Percentiles rank a stretch among this genome's conserved stretches.
Conservation (phyloP, 2,329 filamentous ascomycete species). For the Venturiaceae sp. region DNA sequence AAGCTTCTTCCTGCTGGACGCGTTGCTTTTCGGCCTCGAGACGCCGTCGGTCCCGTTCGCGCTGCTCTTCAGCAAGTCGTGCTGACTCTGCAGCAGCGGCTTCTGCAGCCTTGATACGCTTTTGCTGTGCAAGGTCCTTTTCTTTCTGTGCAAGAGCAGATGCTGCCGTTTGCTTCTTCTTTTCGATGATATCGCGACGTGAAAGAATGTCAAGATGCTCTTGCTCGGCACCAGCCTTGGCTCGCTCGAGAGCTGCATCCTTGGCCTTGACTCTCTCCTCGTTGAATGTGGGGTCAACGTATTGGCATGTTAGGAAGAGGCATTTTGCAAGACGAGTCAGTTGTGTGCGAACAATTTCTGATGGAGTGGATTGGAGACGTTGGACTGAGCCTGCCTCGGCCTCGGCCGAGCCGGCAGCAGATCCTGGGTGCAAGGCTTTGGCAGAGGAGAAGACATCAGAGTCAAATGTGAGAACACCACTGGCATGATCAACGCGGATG, state of each 20-base stretch:
- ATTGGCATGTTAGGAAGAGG: conserved; percentile 88
- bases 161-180: conserved; percentile 93
- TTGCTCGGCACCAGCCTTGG: conserved; percentile 79
- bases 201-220: conserved; percentile 80
- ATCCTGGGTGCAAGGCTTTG: conserved; percentile 81
- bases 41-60: conserved; percentile 78
- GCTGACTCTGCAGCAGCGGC: conserved; percentile 82
- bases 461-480: conserved; percentile 92
- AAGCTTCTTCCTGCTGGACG: conserved; percentile 52
- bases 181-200: conserved; percentile 84
- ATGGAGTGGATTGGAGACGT: conserved; percentile 92
- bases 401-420: conserved; percentile 78
- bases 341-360: conserved; percentile 94
- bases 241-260: conserved; percentile 68
- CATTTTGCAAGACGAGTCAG: conserved; percentile 85
- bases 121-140: conserved; percentile 83
- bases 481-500: conserved; percentile 92
- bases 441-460: conserved; percentile 96
- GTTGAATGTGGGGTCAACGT: conserved; percentile 85
- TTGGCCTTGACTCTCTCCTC: conserved; percentile 71
- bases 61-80: conserved; percentile 84
- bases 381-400: conserved; percentile 77
- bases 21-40: conserved; percentile 80
- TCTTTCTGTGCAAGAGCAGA: conserved; percentile 81
- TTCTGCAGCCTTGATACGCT: conserved; percentile 77